Base-by-base conservation (phyloP, 257 asterid genomes). In the Leonotis leonurus region DNA sequence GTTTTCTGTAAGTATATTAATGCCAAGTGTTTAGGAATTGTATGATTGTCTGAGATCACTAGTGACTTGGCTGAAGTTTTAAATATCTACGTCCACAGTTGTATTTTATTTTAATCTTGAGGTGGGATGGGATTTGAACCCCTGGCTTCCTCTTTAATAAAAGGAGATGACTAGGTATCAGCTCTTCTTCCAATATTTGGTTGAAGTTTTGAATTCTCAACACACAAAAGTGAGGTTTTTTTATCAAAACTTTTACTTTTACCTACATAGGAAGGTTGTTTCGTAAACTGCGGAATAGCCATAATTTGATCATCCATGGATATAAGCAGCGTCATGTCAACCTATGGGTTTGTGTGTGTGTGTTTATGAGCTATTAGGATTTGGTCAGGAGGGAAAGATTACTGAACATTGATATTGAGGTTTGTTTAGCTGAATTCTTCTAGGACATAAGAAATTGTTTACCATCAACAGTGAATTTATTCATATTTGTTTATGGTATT, bases 401-500 rank as follows among this genome's bases (percentile, higher is more conserved):
- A 71, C 45, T 24, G 48, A 13, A 35, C 6, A 32, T 66, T 43
- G 45, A 49, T 43, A 21, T 45, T 17, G 13, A 33, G 30, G 21
- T 59, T 43, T 69, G 50, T 53, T 60, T 46, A 37, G 49, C 55
- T 54, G 59, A 54, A 55, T 68, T 57, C 30, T 24, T 39, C 16
- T 35, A 17, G 57, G 56, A 29, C 57, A 46, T 14, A 24, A 35
- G 22, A n/a, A 16, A 14, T 50, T 68, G 56, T 26, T 21, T 62
- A 52, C 26, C 21, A 8, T 53, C 21, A 43, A 57, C 51, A n/a
- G 25, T 41, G 52, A 40, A 62, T 50, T 8, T 9, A 20, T 50
- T 41, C 40, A 10, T 53, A 18, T 61, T 37, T 12, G 5, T 10
- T 16, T 62, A 1, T 73, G 6, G 6, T 41, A 12, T 32, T 37